Evolutionary conservation across 176 grass and related monocot genomes (phyloP), one percentile per base, ranked within the genome.

Genomic region (Ensete glaucum): DNA sequence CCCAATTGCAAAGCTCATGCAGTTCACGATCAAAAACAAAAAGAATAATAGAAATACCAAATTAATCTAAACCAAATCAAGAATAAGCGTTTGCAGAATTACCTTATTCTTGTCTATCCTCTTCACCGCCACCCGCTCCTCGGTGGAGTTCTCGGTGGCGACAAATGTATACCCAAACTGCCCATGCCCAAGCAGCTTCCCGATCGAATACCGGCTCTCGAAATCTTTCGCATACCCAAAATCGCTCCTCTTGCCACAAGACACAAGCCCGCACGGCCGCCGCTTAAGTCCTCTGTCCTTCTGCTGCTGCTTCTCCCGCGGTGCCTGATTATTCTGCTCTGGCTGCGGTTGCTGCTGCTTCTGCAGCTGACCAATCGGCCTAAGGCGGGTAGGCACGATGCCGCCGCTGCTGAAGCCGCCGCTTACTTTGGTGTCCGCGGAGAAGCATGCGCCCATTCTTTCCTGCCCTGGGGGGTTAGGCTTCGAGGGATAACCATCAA

Each of bases 61-160:
- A 34, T 34, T 34, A 34, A 2, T 4, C n/a, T 14, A n/a, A 14
- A 60, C 55, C 2, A 14, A 60, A 60, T 60, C 57, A 14, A 20
- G n/a, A 19, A n/a, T 14, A 17, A 8, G 12, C 57, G 57, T n/a
- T 9, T 49, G 14, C 34, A 50, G 9, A 70, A 50, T 2, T 34
- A 97, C 94, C 94, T 97, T 97, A 82, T 66, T 75, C 88, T 97
- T 97, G 79, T 97, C 90, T 80, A 97, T 90, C 81, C 94, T 87
- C 85, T 97, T 97, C 82, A 97, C 94, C 54, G 94, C 94, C 59
- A 97, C 94, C 29, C 79, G 74, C 54, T 97, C 88, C 16, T 85
- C 85, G 43, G 81, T 90, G 52, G 14, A 58, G 27, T 83, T 87
- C 22, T 97, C 90, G 70, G 84, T 87, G 52, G 94, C 94, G 62